Conservation (phyloP, 352 stramenopile species). For the Pythium dissotocum region DNA sequence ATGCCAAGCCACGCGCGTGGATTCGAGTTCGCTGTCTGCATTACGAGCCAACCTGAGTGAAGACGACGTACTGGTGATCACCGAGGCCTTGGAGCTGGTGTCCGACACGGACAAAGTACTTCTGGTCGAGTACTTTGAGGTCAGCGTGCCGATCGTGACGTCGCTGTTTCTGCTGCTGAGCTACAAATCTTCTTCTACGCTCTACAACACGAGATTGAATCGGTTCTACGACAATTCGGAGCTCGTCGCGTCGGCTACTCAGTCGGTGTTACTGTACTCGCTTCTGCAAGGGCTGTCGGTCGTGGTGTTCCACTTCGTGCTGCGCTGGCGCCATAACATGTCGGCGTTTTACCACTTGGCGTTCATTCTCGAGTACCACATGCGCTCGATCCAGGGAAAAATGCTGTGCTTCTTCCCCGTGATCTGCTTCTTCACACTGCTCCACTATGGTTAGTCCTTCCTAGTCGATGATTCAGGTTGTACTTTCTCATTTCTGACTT, state of each 20-base stretch:
- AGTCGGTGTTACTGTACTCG: constrained; percentile 24
- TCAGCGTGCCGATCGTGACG: constrained; percentile 19
- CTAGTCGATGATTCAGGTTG: too few species aligned
- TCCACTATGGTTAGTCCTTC: constrained; percentile 24
- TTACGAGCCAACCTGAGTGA: not conserved
- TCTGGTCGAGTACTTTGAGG: constrained; percentile 29
- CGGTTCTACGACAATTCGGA: constrained; percentile 18
- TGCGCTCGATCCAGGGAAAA: constrained; percentile 27
- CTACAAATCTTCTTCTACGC: constrained; percentile 13
- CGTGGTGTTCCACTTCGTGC: constrained; percentile 13
- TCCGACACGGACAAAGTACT: constrained; percentile 9
- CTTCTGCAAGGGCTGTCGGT: constrained; percentile 21
- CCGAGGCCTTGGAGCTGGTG: constrained; percentile 16
- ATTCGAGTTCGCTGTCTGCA: not conserved
- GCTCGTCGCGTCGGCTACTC: constrained; percentile 1
- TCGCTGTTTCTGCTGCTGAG: constrained; percentile 14
- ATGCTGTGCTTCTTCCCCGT: constrained; percentile 23
- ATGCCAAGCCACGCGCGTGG: not conserved
- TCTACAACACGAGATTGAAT: constrained; percentile 26
- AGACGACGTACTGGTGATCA: not conserved
- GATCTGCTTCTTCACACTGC: constrained; percentile 26
- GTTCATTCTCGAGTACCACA: constrained; percentile 29
- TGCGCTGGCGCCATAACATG: constrained; percentile 19
- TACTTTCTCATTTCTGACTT: not conserved
- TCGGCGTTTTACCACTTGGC: constrained; percentile 22